Base-by-base conservation (phyloP, 371 early-diverging fungal genomes). In the Mortierella sp. region DNA sequence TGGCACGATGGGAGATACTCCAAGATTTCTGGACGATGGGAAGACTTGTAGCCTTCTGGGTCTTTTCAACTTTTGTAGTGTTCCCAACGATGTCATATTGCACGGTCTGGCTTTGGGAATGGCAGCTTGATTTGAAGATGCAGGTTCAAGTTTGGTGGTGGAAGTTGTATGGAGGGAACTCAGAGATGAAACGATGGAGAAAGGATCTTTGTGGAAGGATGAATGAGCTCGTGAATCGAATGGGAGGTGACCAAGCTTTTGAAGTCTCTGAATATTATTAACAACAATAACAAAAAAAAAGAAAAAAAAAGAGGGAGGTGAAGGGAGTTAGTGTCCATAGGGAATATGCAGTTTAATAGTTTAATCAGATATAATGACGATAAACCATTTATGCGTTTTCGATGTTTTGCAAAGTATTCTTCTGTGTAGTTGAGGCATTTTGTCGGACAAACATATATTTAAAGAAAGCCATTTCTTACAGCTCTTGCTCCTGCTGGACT, bases 41-140 rank as follows among this genome's bases (percentile, higher is more conserved):
- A 16, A 63, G 65, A 47, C 47, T 69, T 22, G 57, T 66, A 11
- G 55, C 58, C 11, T 74, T 69, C 32, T 84, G 72, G 84, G 19
- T 58, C 1, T 1, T 60, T 36, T 64, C 61, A 15, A 71, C 78
- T 8, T 71, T 70, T 36, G 74, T 77, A 15, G 48, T 68, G 9
- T 69, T 82, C 63, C 78, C 84, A 1, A 40, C 67, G 19, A 57
- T 78, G 2, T 78, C 84, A 4, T 84, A 72, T 41, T 55, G 72
- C 0, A 84, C 84, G 2, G 83, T 84, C 0, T 83, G 77, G 72
- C 58, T 75, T 28, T 84, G 84, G 84, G 84, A 84, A 61, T 80
- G 81, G 81, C 81, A 80, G 48, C 71, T 80, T 48, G 76, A 74
- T 53, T 60, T 80, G 55, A 80, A 80, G 69, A 70, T 70, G 69